These are phyloP conservation scores for Prunus mongolica DNA, from an alignment of 306 rosid genomes.

Conservation along the genomic window DNA sequence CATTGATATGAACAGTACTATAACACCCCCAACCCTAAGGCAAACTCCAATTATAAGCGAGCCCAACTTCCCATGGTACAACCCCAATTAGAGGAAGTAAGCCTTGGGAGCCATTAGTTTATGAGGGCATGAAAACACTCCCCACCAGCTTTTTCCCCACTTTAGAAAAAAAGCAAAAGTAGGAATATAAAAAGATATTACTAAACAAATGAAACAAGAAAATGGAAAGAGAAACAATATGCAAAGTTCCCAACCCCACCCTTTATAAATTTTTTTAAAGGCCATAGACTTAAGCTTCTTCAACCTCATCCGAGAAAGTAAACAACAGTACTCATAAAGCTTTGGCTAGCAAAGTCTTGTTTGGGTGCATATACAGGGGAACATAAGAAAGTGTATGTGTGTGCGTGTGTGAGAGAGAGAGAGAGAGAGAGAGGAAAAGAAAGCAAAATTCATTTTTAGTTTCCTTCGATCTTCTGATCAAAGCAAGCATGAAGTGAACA, in stretches of 20 bases:
- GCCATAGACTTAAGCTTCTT: conserved; percentile 49
- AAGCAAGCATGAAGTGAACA: conserved; percentile 6
- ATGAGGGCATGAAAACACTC: conserved; percentile 36
- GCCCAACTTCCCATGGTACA: conserved; percentile 42
- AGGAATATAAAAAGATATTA: conserved; percentile 43
- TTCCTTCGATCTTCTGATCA: conserved; percentile 15
- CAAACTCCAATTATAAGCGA: neutral
- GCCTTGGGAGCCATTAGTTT: conserved; percentile 35
- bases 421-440: conserved; percentile 12
- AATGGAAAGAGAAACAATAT: conserved; percentile 36
- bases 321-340: conserved; percentile 34
- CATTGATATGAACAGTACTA: conserved; percentile 5
- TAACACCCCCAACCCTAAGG: conserved; percentile 27
- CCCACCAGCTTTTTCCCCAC: conserved; percentile 56
- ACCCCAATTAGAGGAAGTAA: conserved; percentile 56
- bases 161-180: conserved; percentile 60
- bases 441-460: neutral
- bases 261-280: conserved; percentile 40
- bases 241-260: conserved; percentile 54
- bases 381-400: conserved; percentile 5
- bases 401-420: neutral
- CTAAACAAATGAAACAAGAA: conserved; percentile 40
- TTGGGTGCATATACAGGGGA: conserved; percentile 51
- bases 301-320: conserved; percentile 40
- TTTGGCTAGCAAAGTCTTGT: conserved; percentile 58